Conservation (phyloP, 495 filamentous ascomycete genomes). For the Penicillium chermesinum region DNA sequence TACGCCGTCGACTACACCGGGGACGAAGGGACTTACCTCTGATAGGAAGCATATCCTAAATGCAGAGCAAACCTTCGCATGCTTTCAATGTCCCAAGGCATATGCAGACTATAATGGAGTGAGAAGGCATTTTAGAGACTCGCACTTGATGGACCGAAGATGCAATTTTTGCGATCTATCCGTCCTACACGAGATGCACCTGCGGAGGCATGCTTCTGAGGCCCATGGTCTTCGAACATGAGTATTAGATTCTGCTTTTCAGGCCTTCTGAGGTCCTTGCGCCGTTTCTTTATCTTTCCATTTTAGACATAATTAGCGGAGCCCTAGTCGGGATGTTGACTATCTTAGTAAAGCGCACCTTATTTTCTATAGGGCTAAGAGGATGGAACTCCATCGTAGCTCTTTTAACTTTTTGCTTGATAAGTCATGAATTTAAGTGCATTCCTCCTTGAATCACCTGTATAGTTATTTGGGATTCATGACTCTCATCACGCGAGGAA, state of each 20-base stretch:
- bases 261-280: no score
- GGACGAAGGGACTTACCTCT: constrained; percentile 7
- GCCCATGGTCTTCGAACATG: constrained; percentile 2
- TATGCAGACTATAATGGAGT: constrained; percentile 14
- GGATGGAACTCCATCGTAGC: no score
- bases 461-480: constrained; percentile 5
- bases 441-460: constrained; percentile 7
- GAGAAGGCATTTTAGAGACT: constrained; percentile 11
- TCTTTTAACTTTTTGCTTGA: constrained; percentile 13
- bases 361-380: no score
- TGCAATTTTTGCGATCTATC: constrained; percentile 13
- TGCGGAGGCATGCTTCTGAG: constrained; percentile 14
- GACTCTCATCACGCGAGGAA: not conserved
- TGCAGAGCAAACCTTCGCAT: constrained; percentile 8
- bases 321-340: no score
- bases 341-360: no score
- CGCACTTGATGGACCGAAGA: constrained; percentile 12
- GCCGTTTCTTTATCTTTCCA: no score
- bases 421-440: constrained; percentile 6
- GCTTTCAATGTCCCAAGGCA: constrained; percentile 17
- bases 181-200: constrained; percentile 17
- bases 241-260: not conserved
- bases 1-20: constrained; percentile 7
- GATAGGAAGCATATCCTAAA: constrained; percentile 8
- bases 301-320: no score